Evolutionary conservation across 805 yeast species (phyloP), one percentile per base, ranked within the genome.

Genomic region (Metschnikowia proteae): DNA sequence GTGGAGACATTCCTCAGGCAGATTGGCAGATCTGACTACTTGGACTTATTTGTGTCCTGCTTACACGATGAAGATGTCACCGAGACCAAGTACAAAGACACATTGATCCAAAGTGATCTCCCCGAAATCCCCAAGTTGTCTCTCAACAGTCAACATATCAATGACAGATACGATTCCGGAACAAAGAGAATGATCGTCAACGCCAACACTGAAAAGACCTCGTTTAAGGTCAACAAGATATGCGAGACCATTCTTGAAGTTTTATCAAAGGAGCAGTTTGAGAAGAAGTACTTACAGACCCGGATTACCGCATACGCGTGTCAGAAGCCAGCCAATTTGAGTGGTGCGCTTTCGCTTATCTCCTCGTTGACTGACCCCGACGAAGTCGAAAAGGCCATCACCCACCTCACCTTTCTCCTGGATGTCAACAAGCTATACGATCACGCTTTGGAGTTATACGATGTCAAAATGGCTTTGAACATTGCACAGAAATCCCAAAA

Each of bases 401-500:
- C 88, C 37, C 97, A 94, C 61, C 70, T 94, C 48, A 88, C 96
- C 59, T 92, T 92, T 75, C 70, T 94, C 49, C 89, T 86, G 60
- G 99, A 92, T 66, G 95, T 90, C 33, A 89, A 89, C 61, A 72
- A 80, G 51, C 75, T 94, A 22, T 94, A 92, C 67, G 77, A 83
- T 42, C 82, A 84, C 17, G 86, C 97, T 0, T 75, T 94, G 49
- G 86, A 95, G 2, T 70, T 86, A 22, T 94, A 94, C 60, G 86
- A 94, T 62, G 83, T 94, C 37, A 83, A 83, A 48, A 71, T 92
- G 59, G 81, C 98, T 0, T 75, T 94, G 49, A 75, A 79, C 9
- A 83, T 94, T 50, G 99, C 99, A 0, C 98, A 95, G 64, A 94
- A 90, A 61, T 90, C 97, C 0, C 98, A 92, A 66, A 91, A 86